A percentile compares a stretch with the other conserved stretches of the same genome.
Conservation (phyloP, 2,329 filamentous ascomycete genomes). For the Aotearoamyces nothofagi region DNA sequence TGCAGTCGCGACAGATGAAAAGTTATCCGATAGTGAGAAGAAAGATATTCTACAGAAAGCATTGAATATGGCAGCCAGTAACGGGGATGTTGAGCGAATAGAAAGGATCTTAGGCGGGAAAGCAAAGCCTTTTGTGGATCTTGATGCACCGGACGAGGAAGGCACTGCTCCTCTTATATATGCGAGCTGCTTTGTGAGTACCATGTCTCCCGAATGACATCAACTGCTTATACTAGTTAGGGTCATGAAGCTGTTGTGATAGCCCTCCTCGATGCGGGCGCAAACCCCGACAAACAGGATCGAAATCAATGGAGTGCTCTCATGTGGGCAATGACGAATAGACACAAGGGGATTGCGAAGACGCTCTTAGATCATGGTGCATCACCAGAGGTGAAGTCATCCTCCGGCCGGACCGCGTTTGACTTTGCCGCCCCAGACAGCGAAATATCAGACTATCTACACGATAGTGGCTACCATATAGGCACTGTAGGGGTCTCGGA, state of each 20-base stretch:
- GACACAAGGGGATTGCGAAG: conserved; percentile 93
- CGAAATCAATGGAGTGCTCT: conserved; percentile 93
- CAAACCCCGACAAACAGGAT: conserved; percentile 83
- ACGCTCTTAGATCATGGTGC: conserved; percentile 82
- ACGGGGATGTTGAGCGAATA: conserved; percentile 78
- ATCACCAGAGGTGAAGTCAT: conserved; percentile 91
- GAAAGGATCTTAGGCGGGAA: conserved; percentile 59
- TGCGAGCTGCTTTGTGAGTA: conserved; percentile 83
- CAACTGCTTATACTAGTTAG: conserved; percentile 25
- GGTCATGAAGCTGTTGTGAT: conserved; percentile 83
- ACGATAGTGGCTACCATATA: conserved; percentile 85
- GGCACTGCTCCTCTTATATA: conserved; percentile 95
- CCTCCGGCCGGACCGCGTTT: conserved; percentile 82
- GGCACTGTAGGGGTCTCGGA: conserved; percentile 66
- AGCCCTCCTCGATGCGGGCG: conserved; percentile 70
- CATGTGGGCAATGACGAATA: conserved; percentile 99
- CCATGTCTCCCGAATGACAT: neutral
- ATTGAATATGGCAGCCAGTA: conserved; percentile 89
- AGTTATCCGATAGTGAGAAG: conserved; percentile 64
- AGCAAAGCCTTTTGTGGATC: conserved; percentile 62
- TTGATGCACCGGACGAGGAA: conserved; percentile 83
- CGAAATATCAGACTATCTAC: conserved; percentile 90
- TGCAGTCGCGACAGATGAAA: conserved; percentile 58
- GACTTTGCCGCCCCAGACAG: conserved; percentile 93
- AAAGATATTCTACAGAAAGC: conserved; percentile 69